Base-by-base conservation (phyloP, 2,329 filamentous ascomycete genomes). In the Emericellopsis atlantica region DNA sequence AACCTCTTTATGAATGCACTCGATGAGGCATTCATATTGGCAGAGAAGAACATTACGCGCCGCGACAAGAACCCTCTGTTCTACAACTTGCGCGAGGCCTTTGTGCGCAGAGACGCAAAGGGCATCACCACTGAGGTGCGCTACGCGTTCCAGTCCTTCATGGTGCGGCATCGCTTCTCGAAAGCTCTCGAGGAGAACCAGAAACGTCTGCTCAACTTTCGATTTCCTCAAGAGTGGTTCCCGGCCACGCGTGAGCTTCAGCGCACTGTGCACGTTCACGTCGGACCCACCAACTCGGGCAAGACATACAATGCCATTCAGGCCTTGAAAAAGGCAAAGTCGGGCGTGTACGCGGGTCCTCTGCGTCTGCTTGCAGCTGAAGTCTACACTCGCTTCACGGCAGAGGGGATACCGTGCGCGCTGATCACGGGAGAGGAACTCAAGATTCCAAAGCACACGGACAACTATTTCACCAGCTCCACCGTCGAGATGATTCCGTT, bases 231-330 rank as follows among this genome's bases (percentile, higher is more conserved):
- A 41, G 92, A 98, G 58, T 96, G 90, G 90, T 96, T 82, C 54
- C 87, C 90, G 1, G 79, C 76, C 4, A 92, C 92, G 2, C 75
- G 93, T 44, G 71, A 76, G 36, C 69, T 92, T 51, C 84, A 89
- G 53, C 74, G 92, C 36, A 90, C 78, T 0, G 74, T 98, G 33
- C 87, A 96, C 63, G 67, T 98, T 16, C 92, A 98, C 52, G 88
- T 98, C 39, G 92, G 92, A 0, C 92, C 92, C 2, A 98, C 92
- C 2, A 98, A 98, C 59, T 96, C 92, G 1, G 92, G 92, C 43
- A 98, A 98, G 68, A 98, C 93, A 0, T 98, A 96, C 56, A 83
- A 88, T 55, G 93, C 92, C 1, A 65, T 98, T 47, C 81, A 94
- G 61, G 79, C 83, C 11, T 70, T 98, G 10, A 86, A 95, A 56